Percentiles rank a stretch among this genome's conserved stretches.
Conservation (phyloP, 306 rosid genomes). For the Senna siamea region DNA sequence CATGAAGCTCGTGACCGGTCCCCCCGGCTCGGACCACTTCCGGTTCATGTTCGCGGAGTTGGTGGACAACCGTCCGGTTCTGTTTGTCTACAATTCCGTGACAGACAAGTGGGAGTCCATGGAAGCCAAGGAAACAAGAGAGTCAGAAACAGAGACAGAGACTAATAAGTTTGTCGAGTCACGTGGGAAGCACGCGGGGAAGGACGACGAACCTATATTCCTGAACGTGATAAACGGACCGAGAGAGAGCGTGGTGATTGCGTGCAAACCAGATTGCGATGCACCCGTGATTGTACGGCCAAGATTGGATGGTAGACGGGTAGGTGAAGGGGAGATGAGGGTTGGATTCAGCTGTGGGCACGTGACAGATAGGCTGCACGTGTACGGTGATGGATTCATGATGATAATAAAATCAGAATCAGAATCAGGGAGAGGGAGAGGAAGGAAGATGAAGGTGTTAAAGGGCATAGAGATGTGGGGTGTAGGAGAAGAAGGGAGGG, state of each 20-base stretch:
- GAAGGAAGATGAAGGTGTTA: conserved; percentile 31
- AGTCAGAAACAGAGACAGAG: too few species aligned
- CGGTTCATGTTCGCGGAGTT: conserved; percentile 62
- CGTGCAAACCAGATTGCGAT: background rate
- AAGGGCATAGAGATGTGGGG: conserved; percentile 67
- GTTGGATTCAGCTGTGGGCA: conserved; percentile 59
- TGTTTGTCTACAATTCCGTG: conserved; percentile 54
- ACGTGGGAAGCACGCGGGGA: conserved; percentile 28
- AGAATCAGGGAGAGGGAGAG: conserved; percentile 33
- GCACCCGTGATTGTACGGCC: conserved; percentile 51
- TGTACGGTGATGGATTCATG: conserved; percentile 74
- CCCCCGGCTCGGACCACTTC: conserved; percentile 45
- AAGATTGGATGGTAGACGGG: conserved; percentile 15
- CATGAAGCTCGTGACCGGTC: conserved; percentile 53
- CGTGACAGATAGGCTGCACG: conserved; percentile 57
- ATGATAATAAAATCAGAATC: conserved; percentile 52
- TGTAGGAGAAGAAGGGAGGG: conserved; percentile 39
- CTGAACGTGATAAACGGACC: conserved; percentile 48
- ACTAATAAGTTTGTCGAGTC: too few species aligned
- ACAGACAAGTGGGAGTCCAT: conserved; percentile 51
- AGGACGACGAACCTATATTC: conserved; percentile 33
- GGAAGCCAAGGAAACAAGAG: conserved; percentile 33
- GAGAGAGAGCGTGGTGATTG: conserved; percentile 50
- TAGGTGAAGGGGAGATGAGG: conserved; percentile 9
- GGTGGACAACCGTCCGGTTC: conserved; percentile 46